Conservation (phyloP, 2,329 filamentous ascomycete species). For the Parastagonospora nodorum region DNA sequence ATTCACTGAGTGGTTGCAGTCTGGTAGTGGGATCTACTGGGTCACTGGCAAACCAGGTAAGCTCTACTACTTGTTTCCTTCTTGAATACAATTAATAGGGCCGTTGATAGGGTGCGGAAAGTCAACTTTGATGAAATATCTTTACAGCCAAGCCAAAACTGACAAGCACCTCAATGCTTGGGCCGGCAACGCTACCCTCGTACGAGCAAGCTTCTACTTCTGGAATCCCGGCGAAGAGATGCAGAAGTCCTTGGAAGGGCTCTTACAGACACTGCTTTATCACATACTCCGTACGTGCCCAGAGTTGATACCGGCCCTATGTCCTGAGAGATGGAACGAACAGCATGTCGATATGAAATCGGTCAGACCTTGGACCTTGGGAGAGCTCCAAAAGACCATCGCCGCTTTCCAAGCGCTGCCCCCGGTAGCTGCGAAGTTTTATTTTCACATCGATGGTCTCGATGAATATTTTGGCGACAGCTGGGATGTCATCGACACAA, state of each 20-base stretch:
- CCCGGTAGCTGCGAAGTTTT: slow-evolving; percentile 12
- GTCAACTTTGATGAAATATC: slow-evolving; percentile 39
- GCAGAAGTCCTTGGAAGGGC: slow-evolving; percentile 31
- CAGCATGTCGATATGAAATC: background rate
- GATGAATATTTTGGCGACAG: slow-evolving; percentile 19
- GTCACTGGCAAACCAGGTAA: slow-evolving; percentile 50
- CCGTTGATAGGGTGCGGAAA: slow-evolving; percentile 33
- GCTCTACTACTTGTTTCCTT: background rate
- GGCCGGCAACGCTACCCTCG: slow-evolving; percentile 1
- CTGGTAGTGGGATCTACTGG: slow-evolving; percentile 26
- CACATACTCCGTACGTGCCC: slow-evolving; percentile 13
- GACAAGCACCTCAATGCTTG: slow-evolving; percentile 18
- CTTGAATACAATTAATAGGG: no score
- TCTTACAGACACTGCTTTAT: slow-evolving; percentile 29
- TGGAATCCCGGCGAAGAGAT: slow-evolving; percentile 30
- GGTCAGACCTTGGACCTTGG: background rate
- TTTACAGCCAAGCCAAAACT: slow-evolving; percentile 19
- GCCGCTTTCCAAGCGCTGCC: background rate
- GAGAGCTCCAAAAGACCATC: background rate
- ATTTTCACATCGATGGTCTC: slow-evolving; percentile 24
- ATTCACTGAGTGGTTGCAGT: slow-evolving; percentile 6
- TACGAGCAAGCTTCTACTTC: slow-evolving; percentile 31
- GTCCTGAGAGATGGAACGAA: background rate
- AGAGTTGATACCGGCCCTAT: slow-evolving; percentile 1
- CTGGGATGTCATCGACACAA: slow-evolving; percentile 14